Percentiles rank a stretch among this genome's conserved stretches.
Conservation (phyloP, 306 rosid genomes). For the Gleditsia sinensis region DNA sequence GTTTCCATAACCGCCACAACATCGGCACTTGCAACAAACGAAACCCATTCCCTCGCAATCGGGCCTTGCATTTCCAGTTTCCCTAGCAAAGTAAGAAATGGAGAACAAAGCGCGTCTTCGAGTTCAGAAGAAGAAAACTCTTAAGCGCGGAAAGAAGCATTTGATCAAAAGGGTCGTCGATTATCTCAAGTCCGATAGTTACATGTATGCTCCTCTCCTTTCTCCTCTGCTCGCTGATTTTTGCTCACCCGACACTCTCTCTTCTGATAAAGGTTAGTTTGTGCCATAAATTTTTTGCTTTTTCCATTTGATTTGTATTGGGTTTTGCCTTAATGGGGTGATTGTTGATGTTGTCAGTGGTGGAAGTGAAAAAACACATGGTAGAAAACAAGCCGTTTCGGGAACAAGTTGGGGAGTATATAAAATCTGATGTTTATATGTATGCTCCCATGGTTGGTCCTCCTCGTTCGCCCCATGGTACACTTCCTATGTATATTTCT, state of each 20-base stretch:
- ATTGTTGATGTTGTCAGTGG: constrained; percentile 36
- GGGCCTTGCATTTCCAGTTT: neutral
- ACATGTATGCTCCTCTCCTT: constrained; percentile 65
- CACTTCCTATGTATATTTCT: neutral
- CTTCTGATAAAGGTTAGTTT: constrained; percentile 38
- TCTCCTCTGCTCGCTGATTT: constrained; percentile 36
- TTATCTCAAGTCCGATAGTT: constrained; percentile 61
- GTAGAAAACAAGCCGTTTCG: constrained; percentile 36
- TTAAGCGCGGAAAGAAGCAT: constrained; percentile 48
- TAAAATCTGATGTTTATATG: constrained; percentile 69
- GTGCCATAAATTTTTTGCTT: neutral
- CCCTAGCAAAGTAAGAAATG: constrained; percentile 33
- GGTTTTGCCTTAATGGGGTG: neutral
- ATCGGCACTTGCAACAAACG: neutral
- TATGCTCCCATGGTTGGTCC: constrained; percentile 54
- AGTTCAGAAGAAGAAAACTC: constrained; percentile 40
- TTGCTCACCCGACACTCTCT: constrained; percentile 15
- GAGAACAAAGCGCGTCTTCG: constrained; percentile 33
- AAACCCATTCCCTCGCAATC: neutral
- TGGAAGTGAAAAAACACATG: constrained; percentile 39
- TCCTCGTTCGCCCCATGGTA: constrained; percentile 52
- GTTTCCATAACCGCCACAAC: constrained; percentile 38
- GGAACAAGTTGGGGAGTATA: constrained; percentile 50
- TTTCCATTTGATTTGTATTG: neutral
- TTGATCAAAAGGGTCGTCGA: constrained; percentile 41